These are phyloP conservation scores for Phytophthora sansomeana DNA, from an alignment of 352 stramenopile species.

Conservation along the genomic window DNA sequence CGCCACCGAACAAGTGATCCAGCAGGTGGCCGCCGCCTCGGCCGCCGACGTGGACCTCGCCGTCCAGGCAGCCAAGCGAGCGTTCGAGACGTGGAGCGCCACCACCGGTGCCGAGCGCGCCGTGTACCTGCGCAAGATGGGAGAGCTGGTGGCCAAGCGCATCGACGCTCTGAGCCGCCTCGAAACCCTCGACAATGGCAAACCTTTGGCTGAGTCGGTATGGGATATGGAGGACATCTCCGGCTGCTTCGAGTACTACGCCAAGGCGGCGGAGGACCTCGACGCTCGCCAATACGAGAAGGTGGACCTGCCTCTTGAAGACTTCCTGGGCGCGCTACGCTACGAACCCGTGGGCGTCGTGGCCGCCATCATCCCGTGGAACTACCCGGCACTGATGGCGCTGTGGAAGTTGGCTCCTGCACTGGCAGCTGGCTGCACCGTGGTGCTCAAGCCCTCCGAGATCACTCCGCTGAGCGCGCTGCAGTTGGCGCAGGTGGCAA, in stretches of 20 bases:
- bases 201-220: slow-evolving; percentile 62
- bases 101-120: slow-evolving; percentile 54
- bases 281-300: slow-evolving; percentile 62
- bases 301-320: slow-evolving; percentile 51
- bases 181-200: slow-evolving; percentile 78
- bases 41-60: slow-evolving; percentile 55
- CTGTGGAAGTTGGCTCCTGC: slow-evolving; percentile 87
- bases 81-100: slow-evolving; percentile 56
- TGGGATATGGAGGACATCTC: slow-evolving; percentile 80
- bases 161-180: slow-evolving; percentile 53
- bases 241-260: slow-evolving; percentile 50
- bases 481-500: slow-evolving; percentile 67
- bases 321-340: slow-evolving; percentile 56
- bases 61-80: slow-evolving; percentile 52
- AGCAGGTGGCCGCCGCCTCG: slow-evolving; percentile 54
- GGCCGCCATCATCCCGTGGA: slow-evolving; percentile 66
- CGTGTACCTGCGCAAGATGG: slow-evolving; percentile 27
- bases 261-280: slow-evolving; percentile 25
- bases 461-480: slow-evolving; percentile 93
- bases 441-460: slow-evolving; percentile 64
- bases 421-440: slow-evolving; percentile 94
- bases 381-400: slow-evolving; percentile 57
- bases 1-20: slow-evolving; percentile 59
- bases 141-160: slow-evolving; percentile 27
- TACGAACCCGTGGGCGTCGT: slow-evolving; percentile 80